Conservation (phyloP, 768 basidiomycete species). For the Tubosaeta sp. region DNA sequence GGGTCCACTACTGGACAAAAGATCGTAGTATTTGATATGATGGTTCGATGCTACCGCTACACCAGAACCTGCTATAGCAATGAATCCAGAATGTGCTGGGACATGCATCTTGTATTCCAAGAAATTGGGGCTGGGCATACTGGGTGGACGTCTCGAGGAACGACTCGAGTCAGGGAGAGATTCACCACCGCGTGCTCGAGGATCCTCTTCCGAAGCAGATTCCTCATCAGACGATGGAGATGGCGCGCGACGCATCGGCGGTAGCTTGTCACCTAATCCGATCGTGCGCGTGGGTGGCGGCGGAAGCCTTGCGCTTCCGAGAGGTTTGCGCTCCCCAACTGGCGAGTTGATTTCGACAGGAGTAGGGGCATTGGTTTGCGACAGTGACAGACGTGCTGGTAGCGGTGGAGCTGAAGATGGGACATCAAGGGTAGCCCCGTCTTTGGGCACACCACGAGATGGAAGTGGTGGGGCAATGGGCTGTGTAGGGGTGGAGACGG, state of each 20-base stretch:
- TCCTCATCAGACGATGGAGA: conserved; percentile 48
- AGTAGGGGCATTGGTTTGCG: background rate
- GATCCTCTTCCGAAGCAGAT: conserved; percentile 59
- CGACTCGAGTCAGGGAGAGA: conserved; percentile 64
- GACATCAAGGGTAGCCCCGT: conserved; percentile 6
- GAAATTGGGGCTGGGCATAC: conserved; percentile 28
- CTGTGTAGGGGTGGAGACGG: conserved; percentile 12
- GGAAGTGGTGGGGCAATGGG: conserved; percentile 39
- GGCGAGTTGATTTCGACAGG: conserved; percentile 20
- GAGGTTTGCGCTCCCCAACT: conserved; percentile 23
- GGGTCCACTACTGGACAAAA: conserved; percentile 44
- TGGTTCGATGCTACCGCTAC: conserved; percentile 57
- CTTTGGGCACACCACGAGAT: conserved; percentile 23
- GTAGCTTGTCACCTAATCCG: conserved; percentile 63
- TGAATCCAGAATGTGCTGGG: conserved; percentile 49
- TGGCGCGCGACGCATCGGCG: conserved; percentile 49
- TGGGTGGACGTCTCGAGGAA: conserved; percentile 55
- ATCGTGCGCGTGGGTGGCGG: conserved; percentile 78
- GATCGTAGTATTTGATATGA: conserved; percentile 61
- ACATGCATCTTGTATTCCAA: conserved; percentile 51
- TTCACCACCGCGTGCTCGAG: conserved; percentile 42
- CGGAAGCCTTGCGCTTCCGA: conserved; percentile 41
- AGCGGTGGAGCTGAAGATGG: conserved; percentile 21
- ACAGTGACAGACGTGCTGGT: conserved; percentile 34
- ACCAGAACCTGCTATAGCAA: conserved; percentile 52